Evolutionary conservation across 805 yeast species (phyloP).

Genomic region (Monosporozyma solicola): DNA sequence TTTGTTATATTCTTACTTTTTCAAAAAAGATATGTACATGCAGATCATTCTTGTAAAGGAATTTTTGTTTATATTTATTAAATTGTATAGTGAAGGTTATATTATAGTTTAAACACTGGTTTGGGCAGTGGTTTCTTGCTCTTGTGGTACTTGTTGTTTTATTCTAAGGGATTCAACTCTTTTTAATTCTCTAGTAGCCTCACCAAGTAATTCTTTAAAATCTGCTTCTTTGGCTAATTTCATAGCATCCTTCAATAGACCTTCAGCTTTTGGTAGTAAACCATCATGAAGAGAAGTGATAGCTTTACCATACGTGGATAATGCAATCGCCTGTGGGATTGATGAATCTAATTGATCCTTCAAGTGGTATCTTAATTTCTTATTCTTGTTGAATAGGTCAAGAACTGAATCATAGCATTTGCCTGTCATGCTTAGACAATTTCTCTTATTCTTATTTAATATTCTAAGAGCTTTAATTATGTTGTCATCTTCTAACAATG

Average conservation of each 20-base stretch:
- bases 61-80: too few species aligned
- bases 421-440: constrained; percentile 28
- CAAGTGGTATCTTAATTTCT: constrained; percentile 26
- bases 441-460: constrained; percentile 21
- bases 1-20: neutral
- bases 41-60: too few species aligned
- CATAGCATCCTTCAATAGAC: constrained; percentile 58
- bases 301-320: constrained; percentile 80
- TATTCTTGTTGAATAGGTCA: constrained; percentile 32
- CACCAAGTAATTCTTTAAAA: constrained; percentile 50
- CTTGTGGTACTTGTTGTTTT: neutral
- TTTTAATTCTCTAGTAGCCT: constrained; percentile 56
- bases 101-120: neutral
- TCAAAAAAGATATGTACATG: neutral
- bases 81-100: too few species aligned
- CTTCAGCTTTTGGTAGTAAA: constrained; percentile 47
- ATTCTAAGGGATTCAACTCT: constrained; percentile 28
- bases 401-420: constrained; percentile 38
- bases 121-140: neutral
- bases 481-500: constrained; percentile 18
- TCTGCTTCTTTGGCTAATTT: constrained; percentile 60
- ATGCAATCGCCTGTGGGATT: constrained; percentile 60
- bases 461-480: constrained; percentile 16
- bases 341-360: constrained; percentile 33
- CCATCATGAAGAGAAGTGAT: constrained; percentile 60